Conservation (phyloP, 257 asterid genomes). For the Scutellaria minor region DNA sequence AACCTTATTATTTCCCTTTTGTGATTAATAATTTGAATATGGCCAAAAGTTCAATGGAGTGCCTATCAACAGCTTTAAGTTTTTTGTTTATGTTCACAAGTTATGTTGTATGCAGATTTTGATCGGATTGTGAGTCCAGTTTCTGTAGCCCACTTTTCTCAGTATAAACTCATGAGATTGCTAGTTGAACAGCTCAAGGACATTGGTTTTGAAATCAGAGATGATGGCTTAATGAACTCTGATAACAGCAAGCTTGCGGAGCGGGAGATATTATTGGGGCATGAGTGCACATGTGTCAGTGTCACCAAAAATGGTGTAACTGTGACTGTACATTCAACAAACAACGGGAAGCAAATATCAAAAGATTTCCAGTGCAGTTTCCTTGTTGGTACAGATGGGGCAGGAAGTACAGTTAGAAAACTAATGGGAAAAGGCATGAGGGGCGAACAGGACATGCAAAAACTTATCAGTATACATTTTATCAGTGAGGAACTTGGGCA, state of each 20-base stretch:
- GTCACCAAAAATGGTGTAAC: conserved; percentile 49
- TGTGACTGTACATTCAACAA: conserved; percentile 55
- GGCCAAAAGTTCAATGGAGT: conserved; percentile 14
- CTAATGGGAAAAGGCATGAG: conserved; percentile 71
- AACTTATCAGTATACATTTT: conserved; percentile 90
- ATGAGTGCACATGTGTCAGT: conserved; percentile 67
- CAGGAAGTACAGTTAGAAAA: conserved; percentile 82
- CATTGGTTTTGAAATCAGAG: conserved; percentile 52
- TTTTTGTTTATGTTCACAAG: conserved; percentile 28
- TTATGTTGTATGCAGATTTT: conserved; percentile 67
- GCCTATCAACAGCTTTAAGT: conserved; percentile 22
- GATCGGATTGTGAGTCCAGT: conserved; percentile 78
- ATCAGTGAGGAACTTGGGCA: conserved; percentile 75
- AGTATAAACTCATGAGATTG: conserved; percentile 75
- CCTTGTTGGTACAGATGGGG: conserved; percentile 91
- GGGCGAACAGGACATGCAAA: conserved; percentile 82
- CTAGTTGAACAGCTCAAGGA: conserved; percentile 68
- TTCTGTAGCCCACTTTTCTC: conserved; percentile 96
- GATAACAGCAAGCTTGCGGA: conserved; percentile 43
- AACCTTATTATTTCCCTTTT: neutral
- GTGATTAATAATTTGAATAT: neutral
- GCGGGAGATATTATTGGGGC: conserved; percentile 70
- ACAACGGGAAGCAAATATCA: conserved; percentile 51
- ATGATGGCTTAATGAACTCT: conserved; percentile 34
- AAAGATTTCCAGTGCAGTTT: conserved; percentile 62